Conservation (phyloP, 164 flowering plant species). For the Aristolochia contorta region DNA sequence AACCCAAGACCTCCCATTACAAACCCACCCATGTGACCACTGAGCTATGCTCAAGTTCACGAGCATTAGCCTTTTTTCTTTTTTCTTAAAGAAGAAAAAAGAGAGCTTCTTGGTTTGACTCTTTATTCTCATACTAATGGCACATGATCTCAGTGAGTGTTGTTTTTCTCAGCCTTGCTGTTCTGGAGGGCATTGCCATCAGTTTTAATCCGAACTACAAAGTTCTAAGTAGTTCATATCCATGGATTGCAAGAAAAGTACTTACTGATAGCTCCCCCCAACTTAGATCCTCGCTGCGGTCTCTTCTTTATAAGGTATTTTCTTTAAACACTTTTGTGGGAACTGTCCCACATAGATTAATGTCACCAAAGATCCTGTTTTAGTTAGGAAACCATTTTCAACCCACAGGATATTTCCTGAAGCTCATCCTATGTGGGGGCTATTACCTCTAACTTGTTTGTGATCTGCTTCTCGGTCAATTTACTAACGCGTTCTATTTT, state of each 20-base stretch:
- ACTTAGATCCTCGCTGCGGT: constrained; percentile 55
- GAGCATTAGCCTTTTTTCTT: no score
- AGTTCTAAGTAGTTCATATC: constrained; percentile 89
- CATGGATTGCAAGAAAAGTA: constrained; percentile 96
- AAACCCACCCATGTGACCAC: no score
- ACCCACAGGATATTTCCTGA: no score
- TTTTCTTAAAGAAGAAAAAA: constrained; percentile 1
- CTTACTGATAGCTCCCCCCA: constrained; percentile 80
- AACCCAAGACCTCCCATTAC: no score
- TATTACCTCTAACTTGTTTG: no score
- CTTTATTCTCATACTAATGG: no score
- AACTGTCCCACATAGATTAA: no score
- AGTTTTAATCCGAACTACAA: constrained; percentile 71
- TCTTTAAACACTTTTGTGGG: not conserved
- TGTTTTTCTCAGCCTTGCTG: constrained; percentile 70
- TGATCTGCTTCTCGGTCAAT: not conserved
- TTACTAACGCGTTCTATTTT: not conserved
- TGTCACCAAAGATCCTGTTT: no score
- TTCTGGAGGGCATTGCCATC: constrained; percentile 91
- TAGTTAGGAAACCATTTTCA: no score
- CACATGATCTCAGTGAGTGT: not conserved
- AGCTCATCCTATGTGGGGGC: no score
- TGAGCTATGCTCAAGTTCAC: no score
- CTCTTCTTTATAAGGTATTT: constrained; percentile 73
- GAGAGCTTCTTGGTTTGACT: not conserved